Base-by-base conservation (phyloP, 495 filamentous ascomycete species). In the Sabuloglossum arenarium region DNA sequence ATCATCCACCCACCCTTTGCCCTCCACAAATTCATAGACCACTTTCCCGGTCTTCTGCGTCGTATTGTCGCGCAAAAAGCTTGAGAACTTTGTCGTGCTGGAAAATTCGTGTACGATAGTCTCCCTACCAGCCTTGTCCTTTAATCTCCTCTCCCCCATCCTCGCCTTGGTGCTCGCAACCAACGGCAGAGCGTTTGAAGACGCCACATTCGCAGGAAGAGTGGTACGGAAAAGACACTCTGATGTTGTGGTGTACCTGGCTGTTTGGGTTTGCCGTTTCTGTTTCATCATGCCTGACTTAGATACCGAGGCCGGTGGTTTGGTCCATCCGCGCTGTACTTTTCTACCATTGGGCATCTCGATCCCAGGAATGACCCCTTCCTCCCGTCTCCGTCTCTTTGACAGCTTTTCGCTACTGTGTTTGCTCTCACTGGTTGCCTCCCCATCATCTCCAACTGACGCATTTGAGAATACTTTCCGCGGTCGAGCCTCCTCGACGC, bases 261-360 rank as follows among this genome's bases (percentile, higher is more conserved):
- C 91, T 57, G 76, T 74, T 21, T 64, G 56, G 24, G 78, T 62
- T 21, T 63, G 57, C 55, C 68, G 68, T 34, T 68, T 42, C 24
- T 31, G 19, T 29, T 61, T 43, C 32, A 64, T 69, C 55, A 62
- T 67, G 29, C 64, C 57, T 21, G 54, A 53, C 6, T 53, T 14
- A 57, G 53, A 34, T 62, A 64, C 63, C 58, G 51, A 60, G 60
- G 23, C 54, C 42, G 53, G 47, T 4, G 81, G 72, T 39, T 82
- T 82, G 9, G 84, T 90, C 91, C 91, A 97, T 14, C 90, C 91
- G 57, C 91, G 72, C 70, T 90, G 93, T 46, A 98, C 81, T 61
- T 82, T 81, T 37, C 91, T 74, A 28, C 73, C 80, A 6, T 81
- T 71, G 10, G 83, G 77, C 23, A 98, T 68, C 60, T 88, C 80